Evolutionary conservation across 2,329 filamentous ascomycete genomes (phyloP).

Genomic region (Aspergillus uvarum): DNA sequence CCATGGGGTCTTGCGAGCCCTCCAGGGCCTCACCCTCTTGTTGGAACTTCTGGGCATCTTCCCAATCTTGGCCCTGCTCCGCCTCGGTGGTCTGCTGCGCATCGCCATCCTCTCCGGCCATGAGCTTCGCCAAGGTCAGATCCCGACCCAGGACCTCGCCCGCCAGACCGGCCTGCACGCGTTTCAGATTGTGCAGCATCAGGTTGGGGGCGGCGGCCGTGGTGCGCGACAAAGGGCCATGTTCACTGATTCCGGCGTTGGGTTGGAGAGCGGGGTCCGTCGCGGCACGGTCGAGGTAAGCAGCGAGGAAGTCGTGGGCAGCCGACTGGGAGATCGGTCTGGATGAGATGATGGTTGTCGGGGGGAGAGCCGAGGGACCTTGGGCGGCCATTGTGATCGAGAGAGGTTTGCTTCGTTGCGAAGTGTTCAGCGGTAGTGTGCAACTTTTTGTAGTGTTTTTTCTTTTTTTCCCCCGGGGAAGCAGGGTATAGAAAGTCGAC

Average conservation of each 20-base stretch:
- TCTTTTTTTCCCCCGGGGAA: not conserved
- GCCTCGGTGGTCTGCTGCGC: slow-evolving; percentile 20
- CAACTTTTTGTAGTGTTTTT: not conserved
- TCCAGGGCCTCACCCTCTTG: slow-evolving; percentile 48
- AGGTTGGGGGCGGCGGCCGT: slow-evolving; percentile 44
- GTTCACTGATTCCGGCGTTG: slow-evolving; percentile 45
- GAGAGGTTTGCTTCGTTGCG: slow-evolving; percentile 1
- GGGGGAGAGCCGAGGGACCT: slow-evolving; percentile 39
- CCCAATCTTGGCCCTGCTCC: slow-evolving; percentile 30
- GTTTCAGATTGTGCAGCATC: slow-evolving; percentile 47
- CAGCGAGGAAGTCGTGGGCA: slow-evolving; percentile 44
- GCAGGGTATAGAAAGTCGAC: not conserved
- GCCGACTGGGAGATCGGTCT: slow-evolving; percentile 38
- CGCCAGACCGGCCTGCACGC: slow-evolving; percentile 45
- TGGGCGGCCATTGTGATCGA: slow-evolving; percentile 36
- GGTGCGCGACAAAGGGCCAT: slow-evolving; percentile 44
- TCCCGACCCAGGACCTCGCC: slow-evolving; percentile 45
- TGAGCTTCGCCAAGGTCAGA: slow-evolving; percentile 38
- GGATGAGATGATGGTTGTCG: slow-evolving; percentile 38
- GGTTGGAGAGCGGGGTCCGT: slow-evolving; percentile 46
- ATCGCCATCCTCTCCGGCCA: slow-evolving; percentile 33
- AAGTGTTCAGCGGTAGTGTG: not conserved
- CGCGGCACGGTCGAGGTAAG: slow-evolving; percentile 44
- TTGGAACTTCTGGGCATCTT: slow-evolving; percentile 40
- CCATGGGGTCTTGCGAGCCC: slow-evolving; percentile 39